phyloP scores from a whole-genome alignment of 1,139 yeast genomes.

The Candida sp. region DNA sequence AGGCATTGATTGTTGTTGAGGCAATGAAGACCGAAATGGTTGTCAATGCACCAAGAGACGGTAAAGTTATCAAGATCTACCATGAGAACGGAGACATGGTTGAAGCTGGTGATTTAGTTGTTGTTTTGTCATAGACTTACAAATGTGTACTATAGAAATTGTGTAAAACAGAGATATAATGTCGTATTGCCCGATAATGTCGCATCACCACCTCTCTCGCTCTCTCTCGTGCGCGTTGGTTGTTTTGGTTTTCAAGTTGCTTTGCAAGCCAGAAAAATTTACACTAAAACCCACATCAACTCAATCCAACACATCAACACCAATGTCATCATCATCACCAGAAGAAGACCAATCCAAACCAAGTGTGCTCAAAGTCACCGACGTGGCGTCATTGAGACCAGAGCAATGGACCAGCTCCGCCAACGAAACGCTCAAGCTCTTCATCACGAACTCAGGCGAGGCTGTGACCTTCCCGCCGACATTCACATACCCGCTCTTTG shows the following conservation, averaged over 20 bases:
- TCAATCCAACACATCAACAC: not conserved
- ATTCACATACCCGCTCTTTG: slow-evolving; percentile 93
- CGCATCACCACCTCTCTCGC: not conserved
- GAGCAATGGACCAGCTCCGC: slow-evolving; percentile 74
- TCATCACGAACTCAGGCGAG: slow-evolving; percentile 55
- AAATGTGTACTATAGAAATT: not conserved
- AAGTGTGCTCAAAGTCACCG: not conserved
- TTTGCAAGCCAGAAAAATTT: not conserved
- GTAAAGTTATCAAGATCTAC: slow-evolving; percentile 77
- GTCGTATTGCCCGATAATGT: not conserved
- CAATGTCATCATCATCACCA: slow-evolving; percentile 1
- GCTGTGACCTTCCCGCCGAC: slow-evolving; percentile 66
- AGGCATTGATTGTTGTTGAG: slow-evolving; percentile 87
- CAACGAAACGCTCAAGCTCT: slow-evolving; percentile 63
- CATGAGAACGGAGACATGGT: slow-evolving; percentile 95
- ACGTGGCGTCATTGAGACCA: slow-evolving; percentile 38
- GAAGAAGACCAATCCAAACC: not conserved
- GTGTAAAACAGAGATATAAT: not conserved
- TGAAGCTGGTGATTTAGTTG: slow-evolving; percentile 94
- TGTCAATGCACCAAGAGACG: slow-evolving; percentile 72
- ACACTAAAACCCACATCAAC: not conserved
- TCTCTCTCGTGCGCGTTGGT: not conserved
- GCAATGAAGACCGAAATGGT: slow-evolving; percentile 99
- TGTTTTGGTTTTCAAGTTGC: not conserved
- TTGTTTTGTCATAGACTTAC: slow-evolving; percentile 53